A percentile compares a stretch with the other conserved stretches of the same genome.
Conservation (phyloP, 75 land plant species). For the Picea glauca region DNA sequence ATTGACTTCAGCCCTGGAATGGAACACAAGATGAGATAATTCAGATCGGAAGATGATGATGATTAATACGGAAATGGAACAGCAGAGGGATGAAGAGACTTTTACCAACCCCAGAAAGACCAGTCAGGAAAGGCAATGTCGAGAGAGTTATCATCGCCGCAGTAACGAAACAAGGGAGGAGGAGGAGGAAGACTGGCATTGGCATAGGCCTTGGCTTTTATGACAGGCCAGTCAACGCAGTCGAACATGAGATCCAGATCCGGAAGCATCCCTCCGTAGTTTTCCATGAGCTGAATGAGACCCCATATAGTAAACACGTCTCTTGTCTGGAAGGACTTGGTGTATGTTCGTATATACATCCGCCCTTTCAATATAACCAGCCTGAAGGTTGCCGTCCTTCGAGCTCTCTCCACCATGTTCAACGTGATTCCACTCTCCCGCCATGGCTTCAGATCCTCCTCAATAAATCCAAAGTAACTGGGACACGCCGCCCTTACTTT, state of each 20-base stretch:
- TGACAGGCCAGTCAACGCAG: conserved; percentile 56
- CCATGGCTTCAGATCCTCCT: conserved; percentile 81
- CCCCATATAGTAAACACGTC: conserved; percentile 65
- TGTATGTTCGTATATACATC: conserved; percentile 40
- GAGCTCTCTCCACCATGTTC: conserved; percentile 34
- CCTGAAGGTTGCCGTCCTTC: conserved; percentile 30
- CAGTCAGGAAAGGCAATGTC: conserved; percentile 85
- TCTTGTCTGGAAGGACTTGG: conserved; percentile 44
- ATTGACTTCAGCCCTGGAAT: conserved; percentile 64
- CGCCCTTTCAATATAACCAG: conserved; percentile 39
- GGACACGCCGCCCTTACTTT: conserved; percentile 35
- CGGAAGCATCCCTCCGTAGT: conserved; percentile 54
- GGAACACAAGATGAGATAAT: not conserved
- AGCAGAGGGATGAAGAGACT: not conserved
- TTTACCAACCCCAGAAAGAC: conserved; percentile 90
- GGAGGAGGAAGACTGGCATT: conserved; percentile 28
- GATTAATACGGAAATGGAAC: not conserved
- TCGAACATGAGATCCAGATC: conserved; percentile 75
- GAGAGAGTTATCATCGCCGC: conserved; percentile 28
- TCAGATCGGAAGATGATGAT: not conserved
- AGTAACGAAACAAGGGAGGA: conserved; percentile 57
- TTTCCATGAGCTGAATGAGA: conserved; percentile 50
- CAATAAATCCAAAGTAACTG: conserved; percentile 66
- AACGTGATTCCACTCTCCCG: conserved; percentile 48
- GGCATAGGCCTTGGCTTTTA: conserved; percentile 10